phyloP scores from a whole-genome alignment of 371 early-diverging fungal species.

The Blakeslea trispora region DNA sequence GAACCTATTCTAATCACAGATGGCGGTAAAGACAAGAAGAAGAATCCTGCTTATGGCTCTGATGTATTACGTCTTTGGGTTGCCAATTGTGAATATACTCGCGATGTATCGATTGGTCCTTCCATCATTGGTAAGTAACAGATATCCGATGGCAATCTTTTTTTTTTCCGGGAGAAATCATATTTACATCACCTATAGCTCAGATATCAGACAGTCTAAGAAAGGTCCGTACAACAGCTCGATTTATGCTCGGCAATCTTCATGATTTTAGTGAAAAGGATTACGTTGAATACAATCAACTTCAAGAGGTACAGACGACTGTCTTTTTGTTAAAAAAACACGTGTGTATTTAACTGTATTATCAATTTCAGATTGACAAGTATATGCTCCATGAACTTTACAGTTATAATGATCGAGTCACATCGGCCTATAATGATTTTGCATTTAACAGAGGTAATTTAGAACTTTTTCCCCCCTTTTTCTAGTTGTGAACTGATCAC shows the following conservation, averaged over 20 bases:
- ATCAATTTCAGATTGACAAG: slow-evolving; percentile 58
- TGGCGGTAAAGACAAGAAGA: slow-evolving; percentile 72
- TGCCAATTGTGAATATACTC: slow-evolving; percentile 81
- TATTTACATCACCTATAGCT: slow-evolving; percentile 26
- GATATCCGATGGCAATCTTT: not conserved
- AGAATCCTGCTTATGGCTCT: slow-evolving; percentile 80
- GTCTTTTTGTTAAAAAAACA: too few relatives aligned
- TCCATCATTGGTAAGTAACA: slow-evolving; percentile 55
- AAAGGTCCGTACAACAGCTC: slow-evolving; percentile 78
- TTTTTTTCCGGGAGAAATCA: too few relatives aligned
- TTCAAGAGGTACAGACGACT: slow-evolving; percentile 40
- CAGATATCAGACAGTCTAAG: slow-evolving; percentile 69
- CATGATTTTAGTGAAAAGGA: slow-evolving; percentile 59
- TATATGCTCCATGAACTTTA: slow-evolving; percentile 72
- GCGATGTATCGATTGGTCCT: slow-evolving; percentile 78
- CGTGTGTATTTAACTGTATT: not conserved
- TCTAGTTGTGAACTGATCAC: not conserved
- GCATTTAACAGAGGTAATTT: slow-evolving; percentile 68
- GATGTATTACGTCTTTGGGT: slow-evolving; percentile 87
- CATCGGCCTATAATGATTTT: slow-evolving; percentile 62
- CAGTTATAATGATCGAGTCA: slow-evolving; percentile 58
- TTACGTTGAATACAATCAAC: slow-evolving; percentile 54
- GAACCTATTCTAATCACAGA: slow-evolving; percentile 71
- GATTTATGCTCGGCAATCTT: slow-evolving; percentile 84
- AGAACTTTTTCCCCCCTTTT: not conserved